These are phyloP conservation scores for Cladosporium austrohemisphaericum DNA, from an alignment of 2,329 filamentous ascomycete genomes.

Conservation along the genomic window DNA sequence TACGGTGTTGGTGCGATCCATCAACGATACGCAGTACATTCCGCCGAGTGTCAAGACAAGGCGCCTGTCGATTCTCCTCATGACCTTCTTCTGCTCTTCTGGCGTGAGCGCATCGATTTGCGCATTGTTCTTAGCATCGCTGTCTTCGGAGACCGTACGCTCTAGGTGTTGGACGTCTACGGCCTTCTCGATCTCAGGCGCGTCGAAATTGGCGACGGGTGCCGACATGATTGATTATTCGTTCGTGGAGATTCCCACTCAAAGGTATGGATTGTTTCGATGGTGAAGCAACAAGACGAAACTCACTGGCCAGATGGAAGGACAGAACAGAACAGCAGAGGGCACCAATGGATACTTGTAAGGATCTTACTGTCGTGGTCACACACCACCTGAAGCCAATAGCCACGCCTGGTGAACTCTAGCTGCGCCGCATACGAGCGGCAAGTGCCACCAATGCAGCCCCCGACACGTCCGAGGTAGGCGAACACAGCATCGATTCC, in stretches of 20 bases:
- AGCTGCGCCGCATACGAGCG: slow-evolving; percentile 11
- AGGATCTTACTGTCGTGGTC: neutral
- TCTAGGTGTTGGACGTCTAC: slow-evolving; percentile 21
- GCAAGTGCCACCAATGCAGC: slow-evolving; percentile 10
- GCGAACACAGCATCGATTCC: no score
- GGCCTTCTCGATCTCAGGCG: slow-evolving; percentile 24
- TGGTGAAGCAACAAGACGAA: no score
- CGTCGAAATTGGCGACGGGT: slow-evolving; percentile 3
- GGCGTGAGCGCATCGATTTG: slow-evolving; percentile 47
- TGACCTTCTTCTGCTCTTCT: slow-evolving; percentile 63
- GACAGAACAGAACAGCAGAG: no score
- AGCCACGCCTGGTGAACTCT: neutral
- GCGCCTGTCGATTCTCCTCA: slow-evolving; percentile 62
- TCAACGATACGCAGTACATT: slow-evolving; percentile 35
- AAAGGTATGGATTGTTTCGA: no score
- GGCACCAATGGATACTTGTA: slow-evolving; percentile 10
- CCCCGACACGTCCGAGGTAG: neutral
- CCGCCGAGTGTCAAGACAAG: slow-evolving; percentile 46
- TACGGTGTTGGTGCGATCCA: slow-evolving; percentile 31
- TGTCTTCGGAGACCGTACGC: slow-evolving; percentile 25
- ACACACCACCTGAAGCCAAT: slow-evolving; percentile 7
- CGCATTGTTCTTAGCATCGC: slow-evolving; percentile 24
- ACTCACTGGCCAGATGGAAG: neutral
- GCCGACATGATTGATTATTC: slow-evolving; percentile 6
- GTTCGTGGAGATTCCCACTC: neutral